Evolutionary conservation across 2,329 filamentous ascomycete genomes (phyloP).

Genomic region (Dothiorella sarmentorum): DNA sequence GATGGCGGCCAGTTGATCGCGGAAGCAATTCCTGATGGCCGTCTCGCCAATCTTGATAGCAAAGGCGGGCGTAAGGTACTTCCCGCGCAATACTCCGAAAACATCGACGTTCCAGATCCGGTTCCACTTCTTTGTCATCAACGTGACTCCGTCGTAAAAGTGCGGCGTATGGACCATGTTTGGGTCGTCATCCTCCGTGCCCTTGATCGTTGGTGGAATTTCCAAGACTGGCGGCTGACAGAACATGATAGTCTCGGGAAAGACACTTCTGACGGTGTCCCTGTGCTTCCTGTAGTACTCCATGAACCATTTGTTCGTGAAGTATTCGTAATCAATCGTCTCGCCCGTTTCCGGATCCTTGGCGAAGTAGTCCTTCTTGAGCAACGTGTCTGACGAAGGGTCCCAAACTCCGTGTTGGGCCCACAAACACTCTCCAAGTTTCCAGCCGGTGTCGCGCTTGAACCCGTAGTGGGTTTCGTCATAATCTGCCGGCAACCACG

Average conservation of each 20-base stretch:
- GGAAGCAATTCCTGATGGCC: slow-evolving; percentile 90
- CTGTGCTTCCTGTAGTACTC: slow-evolving; percentile 75
- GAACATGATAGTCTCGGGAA: slow-evolving; percentile 79
- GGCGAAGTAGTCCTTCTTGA: slow-evolving; percentile 84
- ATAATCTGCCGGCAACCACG: slow-evolving; percentile 79
- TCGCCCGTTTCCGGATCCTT: slow-evolving; percentile 73
- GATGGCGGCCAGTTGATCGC: slow-evolving; percentile 79
- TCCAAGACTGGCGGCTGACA: slow-evolving; percentile 91
- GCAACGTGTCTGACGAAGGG: slow-evolving; percentile 67
- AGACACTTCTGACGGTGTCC: slow-evolving; percentile 69
- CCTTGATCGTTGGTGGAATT: slow-evolving; percentile 83
- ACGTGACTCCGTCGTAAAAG: slow-evolving; percentile 93
- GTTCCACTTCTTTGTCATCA: slow-evolving; percentile 99
- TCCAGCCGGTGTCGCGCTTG: slow-evolving; percentile 84
- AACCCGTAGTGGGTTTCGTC: slow-evolving; percentile 88
- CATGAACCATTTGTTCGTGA: slow-evolving; percentile 91
- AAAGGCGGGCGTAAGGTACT: slow-evolving; percentile 83
- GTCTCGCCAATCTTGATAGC: slow-evolving; percentile 90
- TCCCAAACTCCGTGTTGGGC: slow-evolving; percentile 97
- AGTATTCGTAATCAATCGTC: slow-evolving; percentile 73
- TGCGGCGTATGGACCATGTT: slow-evolving; percentile 91
- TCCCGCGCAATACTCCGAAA: slow-evolving; percentile 82
- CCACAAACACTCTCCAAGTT: slow-evolving; percentile 92
- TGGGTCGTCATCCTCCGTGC: slow-evolving; percentile 80
- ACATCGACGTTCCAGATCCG: slow-evolving; percentile 96